Percentiles rank a stretch among this genome's conserved stretches.
These are phyloP conservation scores for Chlamydomonas sp. DNA, from an alignment of 139 green algal genomes.

Conservation along the genomic window DNA sequence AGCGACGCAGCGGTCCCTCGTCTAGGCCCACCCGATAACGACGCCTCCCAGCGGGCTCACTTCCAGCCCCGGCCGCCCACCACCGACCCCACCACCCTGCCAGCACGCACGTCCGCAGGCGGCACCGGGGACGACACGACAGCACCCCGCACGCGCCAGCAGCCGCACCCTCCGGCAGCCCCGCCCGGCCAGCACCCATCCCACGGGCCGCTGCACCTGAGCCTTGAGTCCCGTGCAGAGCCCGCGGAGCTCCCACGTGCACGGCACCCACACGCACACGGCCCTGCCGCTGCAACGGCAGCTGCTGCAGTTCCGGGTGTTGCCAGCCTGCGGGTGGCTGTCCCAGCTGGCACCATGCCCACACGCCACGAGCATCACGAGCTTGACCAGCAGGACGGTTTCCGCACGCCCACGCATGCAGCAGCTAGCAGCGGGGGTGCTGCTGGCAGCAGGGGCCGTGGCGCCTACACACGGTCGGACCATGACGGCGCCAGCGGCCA, in stretches of 20 bases:
- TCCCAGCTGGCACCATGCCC: no score
- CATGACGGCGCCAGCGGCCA: neutral
- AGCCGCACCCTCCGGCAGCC: slow-evolving; percentile 17
- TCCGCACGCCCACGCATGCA: no score
- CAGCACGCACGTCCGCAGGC: neutral
- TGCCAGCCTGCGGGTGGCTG: no score
- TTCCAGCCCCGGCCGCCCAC: neutral
- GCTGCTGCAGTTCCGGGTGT: neutral
- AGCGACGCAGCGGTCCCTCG: no score
- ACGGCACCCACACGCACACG: neutral
- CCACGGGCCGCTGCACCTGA: neutral
- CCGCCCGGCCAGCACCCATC: neutral
- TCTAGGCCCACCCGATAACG: no score
- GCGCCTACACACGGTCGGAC: neutral
- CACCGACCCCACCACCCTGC: neutral
- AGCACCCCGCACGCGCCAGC: neutral
- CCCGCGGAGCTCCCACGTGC: slow-evolving; percentile 21
- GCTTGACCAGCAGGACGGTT: no score
- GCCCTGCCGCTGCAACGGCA: neutral
- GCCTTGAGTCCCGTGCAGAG: slow-evolving; percentile 20
- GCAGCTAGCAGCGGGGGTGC: no score
- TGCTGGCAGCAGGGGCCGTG: no score
- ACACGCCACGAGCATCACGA: no score
- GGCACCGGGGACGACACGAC: no score
- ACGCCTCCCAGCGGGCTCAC: no score